Evolutionary conservation across 1,284 basidiomycete genomes (phyloP).

Genomic region (Fistulinella cinereoalba): DNA sequence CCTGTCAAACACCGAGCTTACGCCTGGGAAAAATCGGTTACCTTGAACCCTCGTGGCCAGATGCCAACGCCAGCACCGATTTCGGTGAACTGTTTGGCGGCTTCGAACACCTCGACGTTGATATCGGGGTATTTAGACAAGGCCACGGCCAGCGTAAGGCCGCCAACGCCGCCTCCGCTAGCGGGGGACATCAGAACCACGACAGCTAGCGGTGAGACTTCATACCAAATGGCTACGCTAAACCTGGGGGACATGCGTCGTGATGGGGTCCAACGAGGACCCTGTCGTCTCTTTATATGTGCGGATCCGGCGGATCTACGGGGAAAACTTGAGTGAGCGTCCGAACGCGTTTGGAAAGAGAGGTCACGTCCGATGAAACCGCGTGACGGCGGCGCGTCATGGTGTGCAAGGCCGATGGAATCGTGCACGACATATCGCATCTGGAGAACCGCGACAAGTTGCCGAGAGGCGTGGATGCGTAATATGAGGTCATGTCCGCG

Average conservation of each 20-base stretch:
- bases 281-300: too few species aligned
- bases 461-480: background rate
- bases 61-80: conserved; percentile 58
- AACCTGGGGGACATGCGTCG: too few species aligned
- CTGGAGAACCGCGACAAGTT: background rate
- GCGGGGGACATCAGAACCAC: background rate
- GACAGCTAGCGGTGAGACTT: conserved; percentile 4
- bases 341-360: too few species aligned
- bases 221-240: conserved; percentile 32
- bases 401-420: conserved; percentile 20
- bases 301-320: too few species aligned
- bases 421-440: conserved; percentile 8
- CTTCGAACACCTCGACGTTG: conserved; percentile 53
- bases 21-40: background rate
- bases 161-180: conserved; percentile 55
- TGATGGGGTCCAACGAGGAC: too few species aligned
- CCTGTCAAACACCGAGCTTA: conserved; percentile 1
- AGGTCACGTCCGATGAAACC: conserved; percentile 28
- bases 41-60: conserved; percentile 42
- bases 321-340: too few species aligned
- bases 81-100: conserved; percentile 44
- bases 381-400: conserved; percentile 10
- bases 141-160: conserved; percentile 43
- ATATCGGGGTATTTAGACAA: conserved; percentile 49
- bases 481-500: conserved; percentile 1